Percentiles rank a stretch among this genome's conserved stretches.
These are phyloP conservation scores for Malassezia obtusa DNA, from an alignment of 1,284 basidiomycete species.

Conservation along the genomic window DNA sequence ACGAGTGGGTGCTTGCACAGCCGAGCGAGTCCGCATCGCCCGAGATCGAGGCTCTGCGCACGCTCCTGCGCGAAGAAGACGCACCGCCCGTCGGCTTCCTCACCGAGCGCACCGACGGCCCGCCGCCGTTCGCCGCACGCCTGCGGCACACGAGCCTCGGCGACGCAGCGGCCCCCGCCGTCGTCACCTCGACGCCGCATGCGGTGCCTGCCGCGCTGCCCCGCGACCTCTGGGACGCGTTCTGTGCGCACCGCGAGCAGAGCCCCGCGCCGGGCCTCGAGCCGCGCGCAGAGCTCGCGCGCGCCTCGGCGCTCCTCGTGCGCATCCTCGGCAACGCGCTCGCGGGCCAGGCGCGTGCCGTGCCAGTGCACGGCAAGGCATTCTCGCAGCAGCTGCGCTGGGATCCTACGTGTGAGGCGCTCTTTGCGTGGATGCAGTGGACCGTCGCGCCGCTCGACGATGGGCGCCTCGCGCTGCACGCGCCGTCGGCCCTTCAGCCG, in stretches of 20 bases:
- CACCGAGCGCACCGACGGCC: not conserved
- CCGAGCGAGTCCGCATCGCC: not conserved
- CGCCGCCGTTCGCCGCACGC: not conserved
- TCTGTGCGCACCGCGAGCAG: constrained; percentile 1
- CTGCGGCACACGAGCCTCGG: not conserved
- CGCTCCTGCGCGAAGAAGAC: not conserved
- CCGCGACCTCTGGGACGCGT: not conserved
- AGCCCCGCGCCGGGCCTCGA: constrained; percentile 9
- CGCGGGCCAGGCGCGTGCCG: not conserved
- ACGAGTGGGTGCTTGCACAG: not conserved
- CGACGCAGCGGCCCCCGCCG: not conserved
- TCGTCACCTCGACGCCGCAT: not conserved
- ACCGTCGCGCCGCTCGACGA: constrained; percentile 6
- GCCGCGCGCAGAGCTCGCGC: constrained; percentile 5
- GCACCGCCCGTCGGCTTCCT: not conserved
- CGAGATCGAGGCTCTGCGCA: not conserved
- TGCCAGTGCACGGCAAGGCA: constrained; percentile 11
- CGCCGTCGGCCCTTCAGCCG: not conserved
- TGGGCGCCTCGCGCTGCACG: constrained; percentile 7
- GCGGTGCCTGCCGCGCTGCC: not conserved
- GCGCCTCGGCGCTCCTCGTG: not conserved
- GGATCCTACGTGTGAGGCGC: constrained; percentile 3
- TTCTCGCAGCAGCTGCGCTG: constrained; percentile 13
- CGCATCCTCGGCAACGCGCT: constrained; percentile 15
- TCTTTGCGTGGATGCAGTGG: constrained; percentile 5